Evolutionary conservation across 495 filamentous ascomycete genomes (phyloP), one percentile per base, ranked within the genome.

Genomic region (Letharia lupina): DNA sequence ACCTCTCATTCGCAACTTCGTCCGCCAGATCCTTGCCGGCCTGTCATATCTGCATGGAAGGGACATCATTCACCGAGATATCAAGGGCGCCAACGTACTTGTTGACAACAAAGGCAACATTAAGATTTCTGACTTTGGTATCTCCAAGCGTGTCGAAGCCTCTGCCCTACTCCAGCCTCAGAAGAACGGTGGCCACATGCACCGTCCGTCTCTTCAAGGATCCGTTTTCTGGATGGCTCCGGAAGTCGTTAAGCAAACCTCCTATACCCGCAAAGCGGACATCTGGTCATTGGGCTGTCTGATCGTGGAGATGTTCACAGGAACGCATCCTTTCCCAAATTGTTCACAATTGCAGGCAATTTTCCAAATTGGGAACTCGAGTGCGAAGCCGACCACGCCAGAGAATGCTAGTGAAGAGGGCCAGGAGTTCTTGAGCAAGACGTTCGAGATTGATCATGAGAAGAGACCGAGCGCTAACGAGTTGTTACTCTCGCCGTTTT

Each of bases 151-250:
- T 68, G 90, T 96, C 39, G 91, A 96, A 75, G 90, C 91, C 16
- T 87, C 88, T 62, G 79, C 82, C 57, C 75, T 86, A 64, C 80
- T 86, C 62, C 77, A 83, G 72, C 81, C 81, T 58, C 82, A 80
- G 41, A 80, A 79, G 70, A 75, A 76, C 61, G 77, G 75, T 16
- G 79, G 88, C 67, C 88, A 90, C 77, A 84, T 87, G 68, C 85
- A 95, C 73, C 87, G 94, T 16, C 93, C 95, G 4, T 97, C 93
- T 2, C 81, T 99, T 16, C 94, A 99, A 72, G 94, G 94, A 40
- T 96, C 91, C 63, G 94, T 99, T 57, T 99, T 97, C 77, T 99
- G 94, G 94, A 99, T 99, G 94, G 94, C 94, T 4, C 94, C 94
- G 39, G 94, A 99, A 77, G 94, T 99, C 41, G 95, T 99, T 62